Base-by-base conservation (phyloP, 2,329 filamentous ascomycete genomes). In the Pseudonectria foliicola region DNA sequence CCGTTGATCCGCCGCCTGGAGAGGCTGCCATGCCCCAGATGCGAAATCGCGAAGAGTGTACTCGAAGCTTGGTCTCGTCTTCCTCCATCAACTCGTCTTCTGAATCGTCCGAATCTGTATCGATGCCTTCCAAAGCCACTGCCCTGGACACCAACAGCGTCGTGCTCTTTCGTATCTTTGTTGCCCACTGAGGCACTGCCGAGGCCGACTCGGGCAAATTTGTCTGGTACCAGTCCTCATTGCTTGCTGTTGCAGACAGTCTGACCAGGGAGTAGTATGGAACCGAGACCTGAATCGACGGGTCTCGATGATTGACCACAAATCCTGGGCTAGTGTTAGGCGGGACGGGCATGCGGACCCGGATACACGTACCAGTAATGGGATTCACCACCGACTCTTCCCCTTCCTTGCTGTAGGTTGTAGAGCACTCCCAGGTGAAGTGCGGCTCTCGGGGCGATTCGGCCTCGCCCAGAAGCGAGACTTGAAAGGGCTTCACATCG, bases 1-100 rank as follows among this genome's bases (percentile, higher is more conserved):
- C 74, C 2, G 64, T 66, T n/a, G 63, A 62, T 6, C 68, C 68
- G 28, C 66, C 70, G 3, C 70, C 73, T 0, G 73, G 71, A 3
- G 71, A 74, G 3, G 60, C 46, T 1, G 70, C 59, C 27, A 78
- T 54, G 1, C 70, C 73, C 70, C 71, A 75, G 27, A 77, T 61
- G 7, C 71, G 65, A 31, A 68, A 65, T 11, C 72, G 62, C 27
- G 69, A 64, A 2, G 70, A 63, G 38, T 71, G 62, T 7, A 74
- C 64, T 40, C 67, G 65, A 10, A 62, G 55, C 24, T 56, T 52
- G 2, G 56, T 43, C 33, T 50, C 57, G 11, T 60, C 58, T n/a
- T 56, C 57, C 10, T 53, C 52, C 42, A 49, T 42, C 13, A 41
- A 33, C 2, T 55, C 59, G 7, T 58, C 54, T 7, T 53, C 58